Evolutionary conservation across 2,329 filamentous ascomycete species (phyloP), one percentile per base, ranked within the genome.

Genomic region (Fusarium sp.): DNA sequence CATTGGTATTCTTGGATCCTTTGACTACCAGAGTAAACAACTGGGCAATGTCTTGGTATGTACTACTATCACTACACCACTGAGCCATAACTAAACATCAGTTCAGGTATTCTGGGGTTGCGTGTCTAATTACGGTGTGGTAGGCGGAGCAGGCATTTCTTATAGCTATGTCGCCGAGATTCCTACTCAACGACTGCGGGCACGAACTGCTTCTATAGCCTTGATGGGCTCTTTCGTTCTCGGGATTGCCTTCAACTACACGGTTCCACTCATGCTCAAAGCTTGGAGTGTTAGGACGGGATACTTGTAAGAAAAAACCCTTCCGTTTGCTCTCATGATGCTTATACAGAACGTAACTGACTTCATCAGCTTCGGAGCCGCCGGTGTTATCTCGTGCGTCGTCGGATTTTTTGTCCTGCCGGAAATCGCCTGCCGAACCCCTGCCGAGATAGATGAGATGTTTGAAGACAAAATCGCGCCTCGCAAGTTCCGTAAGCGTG

Each of bases 371-470:
- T 85, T 59, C 88, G 86, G 87, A 90, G 47, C 90, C 86, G 17
- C 93, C 89, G 32, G 88, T 82, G 38, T 96, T 81, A 76, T 94
- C 90, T 1, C 94, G 92, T 20, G 97, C 91, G 81, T 97, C 95
- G 1, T 95, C 97, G 11, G 94, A 94, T 79, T 97, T 97, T 79
- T 96, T 97, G n/a, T 94, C 93, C 0, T 92, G 90, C 61, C 92
- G 89, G 0, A 89, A 90, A 32, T 95, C 90, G 73, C 97, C 97
- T 0, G 93, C 87, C 87, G 33, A 5, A 65, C 27, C 6, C n/a
- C 33, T 54, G 61, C 65, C 59, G 65, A 67, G 45, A 63, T 63
- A 6, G 65, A 67, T n/a, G 65, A 67, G 43, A 67, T 67, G 65
- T 67, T 67, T 50, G 43, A 67, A 37, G 65, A 67, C 59, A 63